Evolutionary conservation across 1,139 yeast genomes (phyloP), one percentile per base, ranked within the genome.

Genomic region (Yamadazyma diospyri): DNA sequence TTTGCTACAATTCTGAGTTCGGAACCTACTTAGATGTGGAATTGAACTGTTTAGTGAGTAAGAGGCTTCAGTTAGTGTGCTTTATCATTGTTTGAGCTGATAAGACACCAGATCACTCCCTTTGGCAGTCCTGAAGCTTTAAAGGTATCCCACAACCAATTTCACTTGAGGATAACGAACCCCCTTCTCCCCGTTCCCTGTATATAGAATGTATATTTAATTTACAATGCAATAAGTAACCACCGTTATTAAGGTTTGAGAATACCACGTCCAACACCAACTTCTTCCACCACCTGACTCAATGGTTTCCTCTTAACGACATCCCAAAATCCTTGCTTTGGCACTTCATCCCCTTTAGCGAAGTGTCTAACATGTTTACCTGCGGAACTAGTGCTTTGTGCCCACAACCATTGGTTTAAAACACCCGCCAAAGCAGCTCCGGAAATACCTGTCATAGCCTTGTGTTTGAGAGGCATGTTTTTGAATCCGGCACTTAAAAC

Each of bases 251-350:
- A 59, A 37, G 63, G 59, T 38, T 57, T 59, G 36, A 59, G 51
- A 33, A 75, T 69, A 46, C 81, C 81, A 55, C 81, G 67, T 35
- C 81, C 81, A 44, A 64, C 76, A 39, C 95, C 95, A 49, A 85
- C 69, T 50, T 79, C 81, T 43, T 78, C 83, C 24, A 82, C 73
- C 13, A 94, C 84, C 61, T 84, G 89, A 22, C 88, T 78, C 47
- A 85, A 63, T 16, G 95, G 95, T 55, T 86, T 76, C 69, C 95
- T 79, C 64, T 79, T 77, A 60, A 80, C 78, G 29, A 81, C 80
- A 46, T 84, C 94, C 88, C 89, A 85, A 64, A 83, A 83, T 23
- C 79, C 78, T 61, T 82, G 92, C 54, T 74, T 73, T 38, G 55
- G 56, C 27, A 48, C 48, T n/a, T 59, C 63, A 35, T 54, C 64